Evolutionary conservation across 805 yeast genomes (phyloP).

Genomic region (Suhomyces pyralidae): DNA sequence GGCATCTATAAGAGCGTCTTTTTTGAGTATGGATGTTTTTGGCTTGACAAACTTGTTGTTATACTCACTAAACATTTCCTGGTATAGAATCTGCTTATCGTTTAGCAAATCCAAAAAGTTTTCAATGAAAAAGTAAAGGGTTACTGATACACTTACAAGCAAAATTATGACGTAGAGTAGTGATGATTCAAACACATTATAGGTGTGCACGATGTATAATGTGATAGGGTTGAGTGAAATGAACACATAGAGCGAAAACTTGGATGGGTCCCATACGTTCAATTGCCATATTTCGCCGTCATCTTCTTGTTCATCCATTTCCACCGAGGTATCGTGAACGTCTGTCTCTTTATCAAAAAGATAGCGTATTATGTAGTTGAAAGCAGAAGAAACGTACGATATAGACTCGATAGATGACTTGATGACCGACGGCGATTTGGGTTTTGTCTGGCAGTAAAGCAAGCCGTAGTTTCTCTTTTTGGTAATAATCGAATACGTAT

Average conservation of each 20-base stretch:
- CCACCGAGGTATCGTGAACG: background rate
- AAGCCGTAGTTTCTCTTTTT: constrained; percentile 30
- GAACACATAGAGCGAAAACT: constrained; percentile 50
- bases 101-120: constrained; percentile 47
- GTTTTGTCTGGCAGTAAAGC: constrained; percentile 26
- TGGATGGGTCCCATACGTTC: constrained; percentile 65
- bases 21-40: constrained; percentile 44
- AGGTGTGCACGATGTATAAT: constrained; percentile 35
- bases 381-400: constrained; percentile 3
- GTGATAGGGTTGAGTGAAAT: constrained; percentile 60
- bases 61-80: constrained; percentile 62
- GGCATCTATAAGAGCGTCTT: constrained; percentile 64
- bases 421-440: constrained; percentile 22
- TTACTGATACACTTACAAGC: constrained; percentile 3
- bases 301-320: constrained; percentile 15
- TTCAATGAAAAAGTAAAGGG: constrained; percentile 37
- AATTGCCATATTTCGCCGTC: constrained; percentile 50
- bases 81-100: constrained; percentile 59
- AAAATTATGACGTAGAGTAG: constrained; percentile 19
- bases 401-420: constrained; percentile 8
- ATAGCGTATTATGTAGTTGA: constrained; percentile 3
- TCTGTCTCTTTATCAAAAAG: constrained; percentile 9
- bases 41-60: constrained; percentile 63
- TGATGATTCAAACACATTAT: constrained; percentile 12
- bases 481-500: constrained; percentile 11